phyloP scores from a whole-genome alignment of 441 rosid species.

The Croton setiger region DNA sequence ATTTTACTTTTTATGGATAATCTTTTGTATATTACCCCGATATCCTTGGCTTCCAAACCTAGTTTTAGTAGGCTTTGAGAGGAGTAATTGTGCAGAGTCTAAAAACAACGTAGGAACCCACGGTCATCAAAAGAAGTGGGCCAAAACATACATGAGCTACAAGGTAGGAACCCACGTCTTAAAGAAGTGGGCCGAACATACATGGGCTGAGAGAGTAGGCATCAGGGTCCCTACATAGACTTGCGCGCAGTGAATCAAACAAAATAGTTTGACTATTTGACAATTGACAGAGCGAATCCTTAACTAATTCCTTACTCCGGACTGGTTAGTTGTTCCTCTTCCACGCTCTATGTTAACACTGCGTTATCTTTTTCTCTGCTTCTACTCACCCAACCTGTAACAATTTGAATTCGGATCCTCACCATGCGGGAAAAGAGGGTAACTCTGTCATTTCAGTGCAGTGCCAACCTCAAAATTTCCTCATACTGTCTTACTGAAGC shows the following conservation, averaged over 20 bases:
- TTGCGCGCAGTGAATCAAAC: conserved; percentile 1
- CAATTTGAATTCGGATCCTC: neutral
- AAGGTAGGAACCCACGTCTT: neutral
- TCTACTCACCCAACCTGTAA: neutral
- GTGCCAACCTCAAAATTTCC: conserved; percentile 43
- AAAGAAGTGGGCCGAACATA: neutral
- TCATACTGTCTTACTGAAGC: conserved; percentile 24
- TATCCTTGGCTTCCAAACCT: too few relatives aligned
- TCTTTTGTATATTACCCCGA: too few relatives aligned
- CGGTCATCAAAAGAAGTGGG: neutral
- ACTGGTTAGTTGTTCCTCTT: neutral
- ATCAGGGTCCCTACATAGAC: neutral
- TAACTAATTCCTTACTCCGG: too few relatives aligned
- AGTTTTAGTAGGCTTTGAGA: too few relatives aligned
- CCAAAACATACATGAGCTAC: neutral
- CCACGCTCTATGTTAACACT: neutral
- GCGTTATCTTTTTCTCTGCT: conserved; percentile 37
- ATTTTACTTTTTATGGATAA: too few relatives aligned
- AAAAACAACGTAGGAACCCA: too few relatives aligned
- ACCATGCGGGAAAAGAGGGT: conserved; percentile 55
- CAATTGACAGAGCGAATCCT: neutral
- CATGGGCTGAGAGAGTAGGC: neutral
- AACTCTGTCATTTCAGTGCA: conserved; percentile 30
- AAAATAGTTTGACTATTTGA: too few relatives aligned
- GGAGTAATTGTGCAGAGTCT: too few relatives aligned